Percentiles rank a stretch among this genome's conserved stretches.
Conservation (phyloP, 1,284 basidiomycete genomes). For the Marasmius tenuissimus region DNA sequence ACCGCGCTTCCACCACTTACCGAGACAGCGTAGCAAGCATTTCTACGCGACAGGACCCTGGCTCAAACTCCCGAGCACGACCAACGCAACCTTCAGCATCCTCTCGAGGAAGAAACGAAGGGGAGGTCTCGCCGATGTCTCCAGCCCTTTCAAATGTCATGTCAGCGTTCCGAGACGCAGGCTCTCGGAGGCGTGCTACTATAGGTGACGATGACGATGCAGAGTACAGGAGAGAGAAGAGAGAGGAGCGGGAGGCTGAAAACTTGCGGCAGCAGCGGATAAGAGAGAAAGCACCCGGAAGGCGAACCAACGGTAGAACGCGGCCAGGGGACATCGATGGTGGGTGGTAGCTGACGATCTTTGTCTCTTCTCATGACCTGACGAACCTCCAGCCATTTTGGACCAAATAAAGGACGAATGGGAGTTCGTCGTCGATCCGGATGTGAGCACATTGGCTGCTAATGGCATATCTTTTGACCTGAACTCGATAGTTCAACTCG, state of each 20-base stretch:
- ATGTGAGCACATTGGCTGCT: constrained; percentile 50
- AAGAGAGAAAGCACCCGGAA: constrained; percentile 62
- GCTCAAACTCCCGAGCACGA: constrained; percentile 32
- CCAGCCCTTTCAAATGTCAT: constrained; percentile 54
- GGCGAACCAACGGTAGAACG: constrained; percentile 50
- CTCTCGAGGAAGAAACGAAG: constrained; percentile 27
- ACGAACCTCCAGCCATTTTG: constrained; percentile 61
- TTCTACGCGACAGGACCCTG: constrained; percentile 18
- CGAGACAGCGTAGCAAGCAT: constrained; percentile 40
- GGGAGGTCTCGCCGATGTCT: constrained; percentile 40
- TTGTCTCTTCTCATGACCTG: constrained; percentile 3
- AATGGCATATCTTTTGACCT: constrained; percentile 10
- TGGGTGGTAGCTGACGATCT: constrained; percentile 31
- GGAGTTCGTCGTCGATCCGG: constrained; percentile 84
- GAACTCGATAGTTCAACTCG: constrained; percentile 74
- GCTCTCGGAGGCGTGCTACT: constrained; percentile 55
- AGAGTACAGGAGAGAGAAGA: constrained; percentile 53
- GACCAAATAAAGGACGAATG: constrained; percentile 87
- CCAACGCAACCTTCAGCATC: constrained; percentile 20
- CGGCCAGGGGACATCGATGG: constrained; percentile 77
- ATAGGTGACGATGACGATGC: constrained; percentile 50
- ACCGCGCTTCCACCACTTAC: constrained; percentile 38
- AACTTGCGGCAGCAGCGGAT: constrained; percentile 62
- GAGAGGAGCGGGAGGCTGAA: constrained; percentile 60
- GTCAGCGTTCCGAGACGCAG: constrained; percentile 68